Base-by-base conservation (phyloP, 345 rosid genomes). In the Durio zibethinus region DNA sequence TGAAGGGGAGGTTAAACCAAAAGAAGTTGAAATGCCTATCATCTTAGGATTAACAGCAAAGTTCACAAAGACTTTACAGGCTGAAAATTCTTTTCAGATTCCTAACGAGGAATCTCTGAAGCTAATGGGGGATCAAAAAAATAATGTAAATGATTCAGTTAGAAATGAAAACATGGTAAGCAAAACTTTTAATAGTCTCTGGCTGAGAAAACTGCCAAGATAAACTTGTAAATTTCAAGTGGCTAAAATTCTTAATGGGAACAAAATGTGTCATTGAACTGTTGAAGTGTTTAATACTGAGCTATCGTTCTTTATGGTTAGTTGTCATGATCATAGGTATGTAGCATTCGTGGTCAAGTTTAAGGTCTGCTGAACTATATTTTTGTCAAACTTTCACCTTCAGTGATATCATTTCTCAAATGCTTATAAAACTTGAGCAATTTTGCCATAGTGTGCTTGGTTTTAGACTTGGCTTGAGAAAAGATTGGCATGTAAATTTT, bases 31-130 rank as follows among this genome's bases (percentile, higher is more conserved):
- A 47, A 7, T 75, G 43, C 78, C 87, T 47, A 35, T 86, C 56
- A 77, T 85, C 70, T 21, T 85, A 69, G 88, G 85, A 9, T 75
- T 87, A 82, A 64, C 82, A 31, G 87, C 90, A 20, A 70, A 48
- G 27, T 61, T 53, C 33, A 48, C n/a, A 61, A 68, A 48, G 57
- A 16, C 23, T 48, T 42, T 50, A 62, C 57, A 43, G 23, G 56
- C 50, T 63, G 57, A 29, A 57, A 69, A 36, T 56, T 35, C 71
- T 76, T 9, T 35, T 76, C 62, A 53, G 47, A 11, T n/a, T 27
- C 35, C 53, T n/a, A 27, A 47, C 29, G 76, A 62, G 15, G 81
- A 67, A 70, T 74, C 52, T 1, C 74, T 60, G 62, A 82, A 82
- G 80, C 69, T 36, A 63, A 67, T 31, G 64, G 40, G 42, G 76